phyloP scores from a whole-genome alignment of 768 basidiomycete species.

The Astraeus odoratus region DNA sequence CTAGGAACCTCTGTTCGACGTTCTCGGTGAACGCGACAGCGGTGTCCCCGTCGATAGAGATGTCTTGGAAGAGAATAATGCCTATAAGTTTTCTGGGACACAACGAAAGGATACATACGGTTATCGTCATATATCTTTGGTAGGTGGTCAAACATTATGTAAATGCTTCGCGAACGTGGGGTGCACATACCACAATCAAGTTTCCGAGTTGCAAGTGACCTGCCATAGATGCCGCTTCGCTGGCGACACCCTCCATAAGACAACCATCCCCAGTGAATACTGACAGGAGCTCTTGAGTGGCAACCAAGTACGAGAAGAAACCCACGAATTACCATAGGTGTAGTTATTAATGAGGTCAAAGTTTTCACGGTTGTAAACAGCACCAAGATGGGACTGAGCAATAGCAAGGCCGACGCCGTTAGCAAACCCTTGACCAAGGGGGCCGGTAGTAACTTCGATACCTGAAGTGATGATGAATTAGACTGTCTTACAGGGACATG shows the following conservation, averaged over 20 bases:
- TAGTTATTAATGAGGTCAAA: slow-evolving; percentile 81
- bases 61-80: slow-evolving; percentile 64
- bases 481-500: slow-evolving; percentile 1
- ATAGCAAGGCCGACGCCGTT: slow-evolving; percentile 93
- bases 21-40: slow-evolving; percentile 91
- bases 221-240: slow-evolving; percentile 86
- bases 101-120: slow-evolving; percentile 43
- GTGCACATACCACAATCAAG: slow-evolving; percentile 70
- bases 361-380: slow-evolving; percentile 83
- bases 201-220: slow-evolving; percentile 93
- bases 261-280: slow-evolving; percentile 94
- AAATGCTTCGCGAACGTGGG: slow-evolving; percentile 8
- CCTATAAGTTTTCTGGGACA: no score
- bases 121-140: slow-evolving; percentile 89
- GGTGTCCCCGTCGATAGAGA: slow-evolving; percentile 95
- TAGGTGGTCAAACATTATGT: slow-evolving; percentile 13
- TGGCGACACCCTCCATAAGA: slow-evolving; percentile 94
- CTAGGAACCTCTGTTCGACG: slow-evolving; percentile 77
- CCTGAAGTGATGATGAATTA: slow-evolving; percentile 31
- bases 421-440: slow-evolving; percentile 90
- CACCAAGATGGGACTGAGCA: slow-evolving; percentile 84
- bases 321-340: slow-evolving; percentile 63
- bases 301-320: not conserved
- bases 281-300: slow-evolving; percentile 21
- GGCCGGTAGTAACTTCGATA: slow-evolving; percentile 91